phyloP scores from a whole-genome alignment of 768 basidiomycete genomes.

The Phlebiopsis gigantea region DNA sequence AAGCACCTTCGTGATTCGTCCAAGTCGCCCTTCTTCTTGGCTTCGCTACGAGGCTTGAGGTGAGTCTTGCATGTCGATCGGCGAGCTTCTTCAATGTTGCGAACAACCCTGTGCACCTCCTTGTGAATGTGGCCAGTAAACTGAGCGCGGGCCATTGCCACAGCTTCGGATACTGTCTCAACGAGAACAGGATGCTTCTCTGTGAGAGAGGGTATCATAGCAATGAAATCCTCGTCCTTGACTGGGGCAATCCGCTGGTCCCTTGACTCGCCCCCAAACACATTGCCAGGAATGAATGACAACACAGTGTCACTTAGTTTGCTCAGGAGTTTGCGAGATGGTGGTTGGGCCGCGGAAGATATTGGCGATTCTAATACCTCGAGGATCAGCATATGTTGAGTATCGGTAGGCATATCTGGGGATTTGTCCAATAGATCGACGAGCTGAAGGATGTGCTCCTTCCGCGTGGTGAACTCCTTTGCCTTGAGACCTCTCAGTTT shows the following conservation, averaged over 20 bases:
- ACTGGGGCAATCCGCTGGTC: not conserved
- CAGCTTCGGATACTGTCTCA: not conserved
- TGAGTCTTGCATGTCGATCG: not conserved
- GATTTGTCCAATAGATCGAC: not conserved
- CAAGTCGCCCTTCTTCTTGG: not conserved
- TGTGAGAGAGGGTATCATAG: not conserved
- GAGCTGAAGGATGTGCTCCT: not conserved
- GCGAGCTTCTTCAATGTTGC: constrained; percentile 1
- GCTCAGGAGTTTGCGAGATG: not conserved
- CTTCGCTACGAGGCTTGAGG: not conserved
- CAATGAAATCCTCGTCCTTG: constrained; percentile 4
- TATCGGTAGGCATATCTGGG: not conserved
- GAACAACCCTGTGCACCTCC: not conserved
- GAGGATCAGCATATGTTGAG: not conserved
- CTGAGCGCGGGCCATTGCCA: not conserved
- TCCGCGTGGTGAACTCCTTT: not conserved
- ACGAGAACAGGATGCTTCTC: constrained; percentile 7
- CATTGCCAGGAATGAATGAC: not conserved
- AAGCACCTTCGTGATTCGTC: not conserved
- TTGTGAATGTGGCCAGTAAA: constrained; percentile 1
- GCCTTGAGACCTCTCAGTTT: constrained; percentile 1
- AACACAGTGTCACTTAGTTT: not conserved
- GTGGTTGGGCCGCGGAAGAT: not conserved
- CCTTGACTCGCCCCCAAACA: not conserved
- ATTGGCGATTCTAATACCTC: not conserved